Percentiles rank a stretch among this genome's conserved stretches.
Conservation (phyloP, 306 rosid species). For the Amphicarpaea edgeworthii region DNA sequence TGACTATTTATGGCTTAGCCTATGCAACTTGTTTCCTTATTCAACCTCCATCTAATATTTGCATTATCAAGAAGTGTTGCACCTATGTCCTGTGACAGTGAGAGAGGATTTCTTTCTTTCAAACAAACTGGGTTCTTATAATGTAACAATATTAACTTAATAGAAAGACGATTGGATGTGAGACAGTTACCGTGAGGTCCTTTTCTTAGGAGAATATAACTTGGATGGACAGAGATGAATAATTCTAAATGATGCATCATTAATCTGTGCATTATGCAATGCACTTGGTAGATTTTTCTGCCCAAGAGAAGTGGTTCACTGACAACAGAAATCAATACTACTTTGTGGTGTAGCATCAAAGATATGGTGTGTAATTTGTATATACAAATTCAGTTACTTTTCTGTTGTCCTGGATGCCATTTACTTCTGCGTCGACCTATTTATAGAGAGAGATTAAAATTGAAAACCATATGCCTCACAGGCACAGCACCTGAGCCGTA, state of each 20-base stretch:
- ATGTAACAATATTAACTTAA: too few relatives aligned
- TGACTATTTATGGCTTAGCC: slow-evolving; percentile 34
- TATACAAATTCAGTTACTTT: not conserved
- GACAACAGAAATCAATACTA: not conserved
- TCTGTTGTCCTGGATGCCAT: too few relatives aligned
- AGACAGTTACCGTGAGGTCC: not conserved
- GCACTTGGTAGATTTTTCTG: too few relatives aligned
- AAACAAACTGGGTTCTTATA: too few relatives aligned
- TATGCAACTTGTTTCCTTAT: slow-evolving; percentile 13
- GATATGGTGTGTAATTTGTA: too few relatives aligned
- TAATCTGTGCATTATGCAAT: not conserved
- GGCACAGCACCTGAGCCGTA: not conserved
- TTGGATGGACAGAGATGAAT: not conserved
- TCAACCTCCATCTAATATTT: not conserved
- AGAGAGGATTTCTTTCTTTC: not conserved
- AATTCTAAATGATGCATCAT: not conserved
- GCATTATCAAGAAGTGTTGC: not conserved
- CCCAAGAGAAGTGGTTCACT: not conserved
- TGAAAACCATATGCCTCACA: not conserved
- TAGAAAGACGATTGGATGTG: not conserved
- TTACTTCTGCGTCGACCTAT: not conserved
- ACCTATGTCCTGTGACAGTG: not conserved
- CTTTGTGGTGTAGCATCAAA: not conserved
- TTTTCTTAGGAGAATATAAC: not conserved
- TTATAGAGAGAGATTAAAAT: not conserved